A percentile compares a stretch with the other conserved stretches of the same genome.
Evolutionary conservation across 768 basidiomycete genomes (phyloP).

Genomic region (Tylopilus sp.): DNA sequence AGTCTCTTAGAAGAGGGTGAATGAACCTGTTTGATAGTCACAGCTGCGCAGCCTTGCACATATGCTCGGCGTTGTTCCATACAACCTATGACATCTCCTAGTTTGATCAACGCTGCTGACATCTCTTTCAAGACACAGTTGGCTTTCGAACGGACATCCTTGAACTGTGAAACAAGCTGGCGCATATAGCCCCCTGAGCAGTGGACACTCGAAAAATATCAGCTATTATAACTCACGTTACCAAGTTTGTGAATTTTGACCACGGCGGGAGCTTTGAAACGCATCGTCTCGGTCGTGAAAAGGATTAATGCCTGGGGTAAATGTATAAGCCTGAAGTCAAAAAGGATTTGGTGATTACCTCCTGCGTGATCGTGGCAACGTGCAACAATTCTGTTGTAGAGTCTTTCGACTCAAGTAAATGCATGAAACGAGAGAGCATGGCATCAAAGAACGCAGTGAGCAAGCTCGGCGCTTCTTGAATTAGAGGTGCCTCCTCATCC

Average conservation of each 20-base stretch:
- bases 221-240: constrained; percentile 42
- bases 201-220: not conserved
- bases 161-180: constrained; percentile 67
- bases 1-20: not conserved
- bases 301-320: constrained; percentile 63
- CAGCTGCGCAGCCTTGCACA: constrained; percentile 47
- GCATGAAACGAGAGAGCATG: constrained; percentile 51
- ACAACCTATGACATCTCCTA: constrained; percentile 50
- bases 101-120: constrained; percentile 46
- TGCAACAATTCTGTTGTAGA: constrained; percentile 64
- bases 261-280: constrained; percentile 69
- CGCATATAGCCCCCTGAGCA: constrained; percentile 5
- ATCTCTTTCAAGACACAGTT: constrained; percentile 53
- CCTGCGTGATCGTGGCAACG: constrained; percentile 69
- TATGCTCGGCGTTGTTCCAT: constrained; percentile 50
- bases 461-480: constrained; percentile 56
- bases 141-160: constrained; percentile 55
- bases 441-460: constrained; percentile 60
- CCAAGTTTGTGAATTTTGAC: constrained; percentile 74
- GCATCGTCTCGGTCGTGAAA: constrained; percentile 61
- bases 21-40: constrained; percentile 36
- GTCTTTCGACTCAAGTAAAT: constrained; percentile 34
- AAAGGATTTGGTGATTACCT: constrained; percentile 39
- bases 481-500: constrained; percentile 66
- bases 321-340: constrained; percentile 1